Base-by-base conservation (phyloP, 2,329 filamentous ascomycete genomes). In the Ascochyta clinopodiicola region DNA sequence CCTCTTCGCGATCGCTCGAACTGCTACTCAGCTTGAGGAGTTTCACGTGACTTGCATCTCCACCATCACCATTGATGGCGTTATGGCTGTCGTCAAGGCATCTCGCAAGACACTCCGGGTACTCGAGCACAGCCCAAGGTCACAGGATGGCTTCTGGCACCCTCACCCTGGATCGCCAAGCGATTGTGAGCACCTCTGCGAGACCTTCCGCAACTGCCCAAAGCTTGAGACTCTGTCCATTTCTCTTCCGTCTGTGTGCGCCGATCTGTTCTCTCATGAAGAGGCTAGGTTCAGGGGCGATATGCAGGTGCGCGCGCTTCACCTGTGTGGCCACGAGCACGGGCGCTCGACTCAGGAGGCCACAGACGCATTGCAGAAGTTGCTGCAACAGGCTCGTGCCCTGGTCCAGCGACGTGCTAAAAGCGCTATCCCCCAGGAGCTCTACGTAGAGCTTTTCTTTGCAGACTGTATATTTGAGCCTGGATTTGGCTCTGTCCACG, bases 1-100 rank as follows among this genome's bases (percentile, higher is more conserved):
- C 59, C 72, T 84, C 25, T 71, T 74, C 34, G 75, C 76, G 45
- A 82, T 84, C 51, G 79, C 82, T 22, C 77, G 77, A 40, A 83
- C 81, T 1, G 82, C 81, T 7, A 81, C 76, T 1, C 76, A 76
- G 42, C 78, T 84, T 21, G 77, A 82, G 58, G 80, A 81, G 56
- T 79, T 84, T 42, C 81, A 84, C 66, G 71, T 84, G 60, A 83
- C 81, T 8, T 81, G 81, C 61, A 78, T 82, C 47, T 81, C 79
- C 17, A 82, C 80, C 48, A 77, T 84, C 60, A 80, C 80, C 21
- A 81, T 83, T 37, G 78, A 81, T 34, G 79, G 81, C 42, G 78
- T 84, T 57, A 80, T 83, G 65, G 78, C 81, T 21, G 75, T 84
- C 22, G 78, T 83, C 47, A 79, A 79, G 63, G 77, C 81, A 22